Base-by-base conservation (phyloP, 1,284 basidiomycete genomes). In the Ganoderma leucocontextum region DNA sequence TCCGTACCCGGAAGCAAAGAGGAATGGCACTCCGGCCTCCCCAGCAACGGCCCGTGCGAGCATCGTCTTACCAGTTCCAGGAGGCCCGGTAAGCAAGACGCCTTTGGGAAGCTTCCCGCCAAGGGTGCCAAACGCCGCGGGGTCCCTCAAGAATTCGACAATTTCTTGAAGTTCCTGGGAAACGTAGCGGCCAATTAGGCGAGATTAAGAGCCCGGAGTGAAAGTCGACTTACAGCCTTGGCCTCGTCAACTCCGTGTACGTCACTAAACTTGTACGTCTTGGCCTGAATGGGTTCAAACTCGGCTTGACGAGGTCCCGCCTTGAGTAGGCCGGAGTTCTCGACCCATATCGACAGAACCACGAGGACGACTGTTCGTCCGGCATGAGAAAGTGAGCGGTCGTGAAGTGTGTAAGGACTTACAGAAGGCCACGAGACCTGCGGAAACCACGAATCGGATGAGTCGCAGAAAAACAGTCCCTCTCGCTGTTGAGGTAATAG, bases 1-100 rank as follows among this genome's bases (percentile, higher is more conserved):
- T 63, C 76, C 85, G 74, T 75, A 91, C 89, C 93, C 93, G 57
- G 93, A 94, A 57, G 94, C 91, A 75, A 93, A 95, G 79, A 96
- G 91, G 84, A 96, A 96, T 2, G 94, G 94, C 17, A 98, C 96
- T 53, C 94, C 97, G 13, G 97, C 98, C 82, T 99, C 97, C 64
- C 98, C 98, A 17, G 97, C 97, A 7, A 99, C 94, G 13, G 97
- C 97, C 69, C 97, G 87, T 4, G 97, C 97, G 15, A 99, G 86
- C 86, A 99, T 90, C 1, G 97, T 99, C 85, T 99, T 99, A 78
- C 97, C 97, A 25, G 97, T 99, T 75, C 97, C 95, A 36, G 94
- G 94, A 39, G 92, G 90, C 42, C 95, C 95, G 35, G 95, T 97
- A 53, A 98, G 86, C 12, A 98, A 84, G 57, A 98, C 91, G 75